Base-by-base conservation (phyloP, 495 filamentous ascomycete species). In the Xylaria palmicola region DNA sequence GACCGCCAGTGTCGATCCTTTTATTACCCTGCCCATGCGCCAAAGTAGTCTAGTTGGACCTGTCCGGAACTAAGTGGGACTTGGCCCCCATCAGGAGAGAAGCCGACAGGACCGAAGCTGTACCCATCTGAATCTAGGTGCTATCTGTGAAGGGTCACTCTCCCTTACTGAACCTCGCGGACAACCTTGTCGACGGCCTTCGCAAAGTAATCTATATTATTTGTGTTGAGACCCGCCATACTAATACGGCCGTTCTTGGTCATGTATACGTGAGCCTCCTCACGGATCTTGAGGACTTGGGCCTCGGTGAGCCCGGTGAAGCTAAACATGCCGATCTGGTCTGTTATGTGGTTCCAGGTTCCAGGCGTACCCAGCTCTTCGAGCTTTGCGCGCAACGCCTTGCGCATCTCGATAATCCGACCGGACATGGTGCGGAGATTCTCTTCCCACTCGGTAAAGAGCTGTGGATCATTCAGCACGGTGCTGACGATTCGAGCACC, bases 321-420 rank as follows among this genome's bases (percentile, higher is more conserved):
- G 70, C 89, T 93, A 78, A 99, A 99, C 94, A 99, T 99, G 68
- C 94, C 94, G 74, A 99, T 99, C 83, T 99, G 94, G 62, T 94
- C 88, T 8, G 92, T 96, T 72, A 99, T 96, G 75, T 99, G 94
- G 59, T 91, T 88, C 94, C 94, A 98, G 10, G 83, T 86, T 4
- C 94, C 95, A 0, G 93, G 93, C 1, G 94, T 97, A 2, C 84
- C 87, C 30, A 91, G 71, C 64, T 86, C 84, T 75, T 96, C 92
- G 1, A 99, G 79, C 66, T 92, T 90, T 56, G 74, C 73, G 13
- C 90, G 80, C 64, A 99, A 71, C 13, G 84, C 85, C 66, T 82
- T 83, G 45, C 94, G 85, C 94, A 97, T 98, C 67, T 85, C 84
- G 56, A 87, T 90, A 70, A 99, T 98, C 41, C 94, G 85, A 24